Percentiles rank a stretch among this genome's conserved stretches.
Conservation (phyloP, 2,329 filamentous ascomycete genomes). For the Fusarium burgessii region DNA sequence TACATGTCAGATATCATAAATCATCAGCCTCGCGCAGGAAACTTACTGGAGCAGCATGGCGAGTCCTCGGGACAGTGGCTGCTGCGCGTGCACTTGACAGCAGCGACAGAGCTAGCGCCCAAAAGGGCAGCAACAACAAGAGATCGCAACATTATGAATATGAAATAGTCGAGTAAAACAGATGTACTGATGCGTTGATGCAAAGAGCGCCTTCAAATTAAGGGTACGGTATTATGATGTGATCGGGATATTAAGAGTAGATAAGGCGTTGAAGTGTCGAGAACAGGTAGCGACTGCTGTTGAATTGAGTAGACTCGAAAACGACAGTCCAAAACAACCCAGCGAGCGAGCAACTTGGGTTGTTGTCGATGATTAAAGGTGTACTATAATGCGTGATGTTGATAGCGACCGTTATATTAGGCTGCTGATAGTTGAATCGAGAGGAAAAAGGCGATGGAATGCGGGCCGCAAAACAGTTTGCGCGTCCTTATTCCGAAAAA, state of each 20-base stretch:
- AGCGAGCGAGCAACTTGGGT: constrained; percentile 36
- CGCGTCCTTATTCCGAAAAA: constrained; percentile 22
- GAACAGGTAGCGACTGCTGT: constrained; percentile 27
- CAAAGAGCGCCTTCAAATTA: constrained; percentile 7
- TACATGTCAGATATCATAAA: constrained; percentile 34
- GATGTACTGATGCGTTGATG: constrained; percentile 14
- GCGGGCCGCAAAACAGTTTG: constrained; percentile 36
- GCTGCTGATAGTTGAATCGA: constrained; percentile 13
- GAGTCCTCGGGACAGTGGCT: constrained; percentile 76
- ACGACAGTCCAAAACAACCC: constrained; percentile 22
- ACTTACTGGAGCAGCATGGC: constrained; percentile 84
- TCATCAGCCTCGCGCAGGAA: neutral
- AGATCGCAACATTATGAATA: constrained; percentile 51
- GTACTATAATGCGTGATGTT: neutral
- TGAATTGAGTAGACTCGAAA: constrained; percentile 5
- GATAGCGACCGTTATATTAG: constrained; percentile 19
- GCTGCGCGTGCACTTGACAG: constrained; percentile 59
- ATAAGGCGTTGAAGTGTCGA: constrained; percentile 10
- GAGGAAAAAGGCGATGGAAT: constrained; percentile 33
- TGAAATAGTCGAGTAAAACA: constrained; percentile 17
- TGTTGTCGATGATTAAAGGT: constrained; percentile 18
- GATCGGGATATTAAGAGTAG: constrained; percentile 19
- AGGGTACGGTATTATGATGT: constrained; percentile 14
- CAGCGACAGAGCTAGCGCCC: constrained; percentile 49
- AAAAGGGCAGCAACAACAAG: constrained; percentile 49